Evolutionary conservation across 208 protist species (phyloP).

Genomic region (Trypanosoma scelopori): DNA sequence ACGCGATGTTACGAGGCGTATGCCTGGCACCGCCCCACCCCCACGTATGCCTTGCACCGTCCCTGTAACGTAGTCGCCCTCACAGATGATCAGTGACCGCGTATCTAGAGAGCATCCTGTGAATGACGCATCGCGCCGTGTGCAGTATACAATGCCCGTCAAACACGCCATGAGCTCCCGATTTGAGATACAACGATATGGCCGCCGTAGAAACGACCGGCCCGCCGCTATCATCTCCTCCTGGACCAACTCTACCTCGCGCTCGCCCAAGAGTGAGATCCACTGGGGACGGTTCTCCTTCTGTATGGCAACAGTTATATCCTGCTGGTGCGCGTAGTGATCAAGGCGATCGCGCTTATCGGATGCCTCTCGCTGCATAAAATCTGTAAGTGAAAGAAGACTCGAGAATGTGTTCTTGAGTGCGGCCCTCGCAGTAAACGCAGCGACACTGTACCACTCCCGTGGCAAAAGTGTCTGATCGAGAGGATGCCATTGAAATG

Average conservation of each 20-base stretch:
- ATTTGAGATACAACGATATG: slow-evolving; percentile 68
- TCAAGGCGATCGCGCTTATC: slow-evolving; percentile 24
- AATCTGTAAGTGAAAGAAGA: slow-evolving; percentile 16
- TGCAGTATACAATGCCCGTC: slow-evolving; percentile 66
- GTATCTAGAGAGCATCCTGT: slow-evolving; percentile 1
- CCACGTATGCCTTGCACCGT: slow-evolving; percentile 55
- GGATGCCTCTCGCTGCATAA: slow-evolving; percentile 12
- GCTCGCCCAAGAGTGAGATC: slow-evolving; percentile 32
- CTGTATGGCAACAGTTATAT: slow-evolving; percentile 19
- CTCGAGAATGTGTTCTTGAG: slow-evolving; percentile 10
- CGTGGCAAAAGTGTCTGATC: slow-evolving; percentile 72
- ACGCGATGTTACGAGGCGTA: slow-evolving; percentile 66
- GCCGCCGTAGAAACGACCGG: slow-evolving; percentile 57
- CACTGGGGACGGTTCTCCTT: slow-evolving; percentile 14
- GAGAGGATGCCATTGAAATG: slow-evolving; percentile 48
- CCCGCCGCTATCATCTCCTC: slow-evolving; percentile 60
- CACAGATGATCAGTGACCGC: slow-evolving; percentile 48
- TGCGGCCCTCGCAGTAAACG: slow-evolving; percentile 40
- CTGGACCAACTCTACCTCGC: slow-evolving; percentile 65
- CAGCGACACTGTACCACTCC: slow-evolving; percentile 25
- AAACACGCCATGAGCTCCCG: slow-evolving; percentile 65
- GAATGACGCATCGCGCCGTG: slow-evolving; percentile 22
- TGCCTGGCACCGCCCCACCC: slow-evolving; percentile 33
- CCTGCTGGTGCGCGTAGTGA: slow-evolving; percentile 15
- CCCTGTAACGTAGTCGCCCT: slow-evolving; percentile 71